Conservation (phyloP, 352 stramenopile species). For the Blastocystis sp. region DNA sequence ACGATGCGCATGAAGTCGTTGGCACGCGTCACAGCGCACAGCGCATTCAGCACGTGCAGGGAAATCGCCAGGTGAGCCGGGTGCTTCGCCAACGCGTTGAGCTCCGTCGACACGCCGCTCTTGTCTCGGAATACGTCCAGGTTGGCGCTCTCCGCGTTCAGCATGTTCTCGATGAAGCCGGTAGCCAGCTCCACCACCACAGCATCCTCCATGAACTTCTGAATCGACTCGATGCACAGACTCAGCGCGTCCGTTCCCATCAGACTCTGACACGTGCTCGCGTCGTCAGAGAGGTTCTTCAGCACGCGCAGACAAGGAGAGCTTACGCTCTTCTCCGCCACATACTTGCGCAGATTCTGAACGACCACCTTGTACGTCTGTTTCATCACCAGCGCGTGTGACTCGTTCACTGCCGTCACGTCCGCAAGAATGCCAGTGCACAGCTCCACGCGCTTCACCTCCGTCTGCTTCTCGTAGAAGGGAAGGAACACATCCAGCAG, state of each 20-base stretch:
- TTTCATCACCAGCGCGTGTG: slow-evolving; percentile 25
- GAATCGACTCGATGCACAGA: neutral
- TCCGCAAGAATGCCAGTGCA: neutral
- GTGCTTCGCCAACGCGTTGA: slow-evolving; percentile 20
- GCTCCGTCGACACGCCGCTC: neutral
- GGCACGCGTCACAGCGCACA: slow-evolving; percentile 17
- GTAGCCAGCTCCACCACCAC: slow-evolving; percentile 15
- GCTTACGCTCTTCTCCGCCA: neutral
- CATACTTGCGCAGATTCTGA: neutral
- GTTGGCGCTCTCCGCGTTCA: slow-evolving; percentile 14
- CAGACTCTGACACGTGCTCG: neutral
- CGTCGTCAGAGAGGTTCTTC: slow-evolving; percentile 7
- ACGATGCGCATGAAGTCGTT: slow-evolving; percentile 16
- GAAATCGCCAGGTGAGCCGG: neutral
- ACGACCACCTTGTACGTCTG: slow-evolving; percentile 2
- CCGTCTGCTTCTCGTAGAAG: neutral
- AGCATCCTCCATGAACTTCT: slow-evolving; percentile 5
- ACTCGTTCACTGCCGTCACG: slow-evolving; percentile 25
- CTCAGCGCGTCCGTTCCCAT: neutral
- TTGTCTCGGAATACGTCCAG: slow-evolving; percentile 5
- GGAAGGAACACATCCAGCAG: slow-evolving; percentile 3
- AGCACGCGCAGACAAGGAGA: neutral
- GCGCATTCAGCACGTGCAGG: slow-evolving; percentile 15
- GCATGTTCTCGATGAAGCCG: slow-evolving; percentile 52
- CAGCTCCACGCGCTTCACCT: neutral